Base-by-base conservation (phyloP, 805 yeast genomes). In the Zygotorulaspora florentina region DNA sequence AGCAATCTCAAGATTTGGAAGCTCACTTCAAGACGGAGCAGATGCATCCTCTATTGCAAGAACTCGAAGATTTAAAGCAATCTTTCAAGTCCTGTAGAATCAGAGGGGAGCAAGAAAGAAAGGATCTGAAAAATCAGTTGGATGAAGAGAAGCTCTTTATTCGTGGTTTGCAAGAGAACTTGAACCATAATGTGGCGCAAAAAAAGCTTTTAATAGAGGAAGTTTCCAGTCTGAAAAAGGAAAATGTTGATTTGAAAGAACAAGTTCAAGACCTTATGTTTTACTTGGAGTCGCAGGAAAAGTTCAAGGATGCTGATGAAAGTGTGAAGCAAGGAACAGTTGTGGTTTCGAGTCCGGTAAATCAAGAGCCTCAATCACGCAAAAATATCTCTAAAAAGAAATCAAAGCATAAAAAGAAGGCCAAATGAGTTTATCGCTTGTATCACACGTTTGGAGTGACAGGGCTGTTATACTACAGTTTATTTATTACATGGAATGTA, bases 191-290 rank as follows among this genome's bases (percentile, higher is more conserved):
- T 2, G 60, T 65, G 18, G 72, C 73, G 42, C 48, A 78, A 6
- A 76, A 70, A 17, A 53, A 53, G 2, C 40, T 77, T 3, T 49
- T 61, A 16, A 27, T 43, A 27, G 16, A 33, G 20, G 58, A 64
- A 16, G 71, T 72, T 34, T 55, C 63, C 12, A 46, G 52, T 16
- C 46, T 80, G 23, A 64, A 66, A 35, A 47, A 47, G 2, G 68
- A 73, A 39, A 80, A 76, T 10, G 60, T 59, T 9, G 86, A 79
- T 2, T 58, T 83, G 26, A 61, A 73, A 36, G 87, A 82, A 34
- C 87, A 84, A 59, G 80, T 80, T 2, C 77, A 73, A 25, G 96
- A 88, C 61, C 62, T 88, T 43, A 86, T 89, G 96, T 84, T 87
- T 51, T 87, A 72, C 57, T 65, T 88, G 33, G 91, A 85, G 47